phyloP scores from a whole-genome alignment of 345 rosid genomes.

The Citrus australasica region DNA sequence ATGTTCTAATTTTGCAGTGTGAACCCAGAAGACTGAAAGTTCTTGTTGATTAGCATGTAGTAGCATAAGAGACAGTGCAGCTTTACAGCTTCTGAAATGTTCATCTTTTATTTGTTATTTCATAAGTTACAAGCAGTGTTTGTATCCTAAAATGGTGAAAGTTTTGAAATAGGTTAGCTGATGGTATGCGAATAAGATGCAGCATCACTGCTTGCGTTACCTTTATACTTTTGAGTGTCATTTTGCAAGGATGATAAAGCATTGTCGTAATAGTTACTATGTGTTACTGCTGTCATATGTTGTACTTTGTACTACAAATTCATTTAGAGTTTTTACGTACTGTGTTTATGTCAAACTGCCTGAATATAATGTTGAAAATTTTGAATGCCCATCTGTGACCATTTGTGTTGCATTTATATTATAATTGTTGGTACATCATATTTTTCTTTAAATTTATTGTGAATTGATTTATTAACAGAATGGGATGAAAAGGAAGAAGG shows the following conservation, averaged over 20 bases:
- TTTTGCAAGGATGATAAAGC: background rate
- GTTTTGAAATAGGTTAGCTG: background rate
- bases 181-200: background rate
- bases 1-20: background rate
- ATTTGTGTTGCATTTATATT: background rate
- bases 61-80: background rate
- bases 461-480: slow-evolving; percentile 32
- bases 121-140: background rate
- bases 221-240: background rate
- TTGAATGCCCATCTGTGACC: background rate
- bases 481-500: slow-evolving; percentile 78
- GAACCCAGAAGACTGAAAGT: background rate
- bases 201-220: background rate
- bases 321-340: background rate
- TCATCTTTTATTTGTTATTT: background rate
- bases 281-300: background rate
- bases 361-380: background rate
- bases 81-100: background rate
- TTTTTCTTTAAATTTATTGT: background rate
- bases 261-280: background rate
- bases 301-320: background rate
- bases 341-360: background rate
- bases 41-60: background rate
- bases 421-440: background rate
- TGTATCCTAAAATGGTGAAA: background rate